These are phyloP conservation scores for Periglandula ipomoeae DNA, from an alignment of 2,329 filamentous ascomycete species.

Conservation along the genomic window DNA sequence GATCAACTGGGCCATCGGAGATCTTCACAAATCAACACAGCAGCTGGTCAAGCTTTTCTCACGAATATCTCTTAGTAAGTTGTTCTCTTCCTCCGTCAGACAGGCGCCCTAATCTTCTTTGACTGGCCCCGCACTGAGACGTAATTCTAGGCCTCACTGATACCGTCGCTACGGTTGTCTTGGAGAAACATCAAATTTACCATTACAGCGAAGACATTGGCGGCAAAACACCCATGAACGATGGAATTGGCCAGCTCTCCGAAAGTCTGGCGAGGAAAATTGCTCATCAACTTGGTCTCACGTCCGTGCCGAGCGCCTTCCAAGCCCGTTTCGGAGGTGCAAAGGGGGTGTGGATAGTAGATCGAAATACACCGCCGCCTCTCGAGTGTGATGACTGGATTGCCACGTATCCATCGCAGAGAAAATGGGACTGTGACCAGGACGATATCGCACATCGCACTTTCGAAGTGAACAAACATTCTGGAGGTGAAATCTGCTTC, in stretches of 20 bases:
- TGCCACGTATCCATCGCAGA: constrained; percentile 55
- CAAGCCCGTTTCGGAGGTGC: constrained; percentile 64
- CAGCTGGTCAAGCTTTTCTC: constrained; percentile 48
- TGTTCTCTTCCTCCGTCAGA: neutral
- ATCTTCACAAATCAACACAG: constrained; percentile 34
- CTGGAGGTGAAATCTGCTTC: constrained; percentile 32
- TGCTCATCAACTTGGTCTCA: constrained; percentile 38
- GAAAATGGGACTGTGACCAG: constrained; percentile 53
- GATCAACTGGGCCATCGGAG: constrained; percentile 43
- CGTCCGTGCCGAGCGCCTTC: constrained; percentile 51
- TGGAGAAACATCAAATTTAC: constrained; percentile 38
- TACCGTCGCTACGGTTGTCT: constrained; percentile 35
- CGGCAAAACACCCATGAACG: constrained; percentile 46
- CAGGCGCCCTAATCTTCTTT: no score
- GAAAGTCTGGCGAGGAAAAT: constrained; percentile 45
- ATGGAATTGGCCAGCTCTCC: constrained; percentile 60
- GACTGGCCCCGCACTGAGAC: constrained; percentile 3
- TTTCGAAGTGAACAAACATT: constrained; percentile 50
- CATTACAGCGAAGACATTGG: constrained; percentile 27
- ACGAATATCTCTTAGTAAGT: constrained; percentile 42
- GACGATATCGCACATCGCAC: constrained; percentile 44
- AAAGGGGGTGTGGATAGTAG: constrained; percentile 67
- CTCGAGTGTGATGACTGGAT: constrained; percentile 49
- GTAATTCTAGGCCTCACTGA: constrained; percentile 39
- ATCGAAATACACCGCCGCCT: constrained; percentile 16